Evolutionary conservation across 2,329 filamentous ascomycete species (phyloP).

Genomic region (Colletotrichum tropicicola): DNA sequence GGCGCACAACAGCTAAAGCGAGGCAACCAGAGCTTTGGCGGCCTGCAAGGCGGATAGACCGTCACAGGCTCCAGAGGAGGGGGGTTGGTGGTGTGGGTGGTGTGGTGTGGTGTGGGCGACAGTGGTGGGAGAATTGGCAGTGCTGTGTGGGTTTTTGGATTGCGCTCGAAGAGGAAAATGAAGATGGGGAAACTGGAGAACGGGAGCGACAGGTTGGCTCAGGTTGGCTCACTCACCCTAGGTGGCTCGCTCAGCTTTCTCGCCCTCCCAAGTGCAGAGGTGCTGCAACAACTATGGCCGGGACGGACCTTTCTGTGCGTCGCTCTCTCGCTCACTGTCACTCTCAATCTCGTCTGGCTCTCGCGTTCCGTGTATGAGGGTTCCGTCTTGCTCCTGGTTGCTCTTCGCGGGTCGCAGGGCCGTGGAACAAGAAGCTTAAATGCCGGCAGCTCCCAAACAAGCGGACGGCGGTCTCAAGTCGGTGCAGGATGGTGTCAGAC

Average conservation of each 20-base stretch:
- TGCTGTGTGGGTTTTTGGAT: conserved; percentile 28
- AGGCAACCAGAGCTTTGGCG: conserved; percentile 16
- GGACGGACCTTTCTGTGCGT: too few species aligned
- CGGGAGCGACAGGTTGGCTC: conserved; percentile 10
- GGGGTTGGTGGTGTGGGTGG: conserved; percentile 22
- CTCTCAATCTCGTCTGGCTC: not conserved
- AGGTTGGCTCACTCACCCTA: conserved; percentile 20
- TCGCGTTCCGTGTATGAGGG: not conserved
- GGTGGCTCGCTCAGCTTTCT: conserved; percentile 1
- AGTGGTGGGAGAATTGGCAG: conserved; percentile 25
- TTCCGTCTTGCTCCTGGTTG: too few species aligned
- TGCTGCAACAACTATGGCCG: not conserved
- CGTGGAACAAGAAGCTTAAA: conserved; percentile 24
- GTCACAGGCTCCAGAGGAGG: conserved; percentile 14
- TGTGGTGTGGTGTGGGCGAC: conserved; percentile 15
- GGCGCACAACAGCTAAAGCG: conserved; percentile 12
- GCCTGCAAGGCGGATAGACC: conserved; percentile 15
- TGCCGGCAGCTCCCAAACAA: conserved; percentile 14
- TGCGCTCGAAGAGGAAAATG: conserved; percentile 28
- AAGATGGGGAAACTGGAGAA: conserved; percentile 29
- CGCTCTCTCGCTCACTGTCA: not conserved
- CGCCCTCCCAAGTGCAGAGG: not conserved
- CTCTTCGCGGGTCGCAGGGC: conserved; percentile 3
- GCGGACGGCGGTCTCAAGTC: conserved; percentile 24
- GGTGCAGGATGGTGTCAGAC: conserved; percentile 28